Evolutionary conservation across 169 alveolate genomes (phyloP).

Genomic region (Plasmodium inui): DNA sequence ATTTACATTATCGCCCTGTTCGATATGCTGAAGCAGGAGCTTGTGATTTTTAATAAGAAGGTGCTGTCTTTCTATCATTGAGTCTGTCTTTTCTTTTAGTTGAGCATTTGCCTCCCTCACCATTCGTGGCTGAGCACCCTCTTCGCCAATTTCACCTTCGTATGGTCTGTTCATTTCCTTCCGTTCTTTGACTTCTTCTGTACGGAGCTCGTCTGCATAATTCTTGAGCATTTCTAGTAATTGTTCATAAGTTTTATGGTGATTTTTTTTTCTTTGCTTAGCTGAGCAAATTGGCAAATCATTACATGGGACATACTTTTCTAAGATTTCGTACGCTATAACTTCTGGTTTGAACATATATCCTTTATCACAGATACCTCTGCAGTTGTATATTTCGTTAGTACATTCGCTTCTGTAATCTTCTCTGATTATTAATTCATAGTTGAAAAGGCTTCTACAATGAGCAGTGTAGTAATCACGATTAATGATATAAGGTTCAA

Average conservation of each 20-base stretch:
- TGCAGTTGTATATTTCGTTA: slow-evolving; percentile 24
- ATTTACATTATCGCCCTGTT: background rate
- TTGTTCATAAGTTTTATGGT: background rate
- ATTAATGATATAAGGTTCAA: background rate
- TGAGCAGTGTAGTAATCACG: slow-evolving; percentile 1
- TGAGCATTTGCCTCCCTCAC: background rate
- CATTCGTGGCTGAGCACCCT: slow-evolving; percentile 7
- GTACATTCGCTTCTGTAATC: slow-evolving; percentile 25
- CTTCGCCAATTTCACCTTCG: background rate
- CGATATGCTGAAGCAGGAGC: background rate
- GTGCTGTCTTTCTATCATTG: slow-evolving; percentile 10
- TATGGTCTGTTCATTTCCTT: background rate
- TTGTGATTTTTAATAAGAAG: background rate
- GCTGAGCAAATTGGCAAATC: slow-evolving; percentile 41
- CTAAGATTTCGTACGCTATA: slow-evolving; percentile 2
- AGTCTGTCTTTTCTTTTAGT: background rate
- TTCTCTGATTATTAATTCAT: slow-evolving; percentile 10
- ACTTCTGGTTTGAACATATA: slow-evolving; percentile 32
- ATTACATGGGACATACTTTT: slow-evolving; percentile 13
- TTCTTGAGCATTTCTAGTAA: background rate
- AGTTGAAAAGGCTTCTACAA: slow-evolving; percentile 41
- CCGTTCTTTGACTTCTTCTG: background rate
- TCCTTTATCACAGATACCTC: slow-evolving; percentile 59
- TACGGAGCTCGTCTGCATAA: background rate
- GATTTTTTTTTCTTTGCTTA: slow-evolving; percentile 20